phyloP scores from a whole-genome alignment of 345 rosid genomes.

The Pseudoturritis turrita region DNA sequence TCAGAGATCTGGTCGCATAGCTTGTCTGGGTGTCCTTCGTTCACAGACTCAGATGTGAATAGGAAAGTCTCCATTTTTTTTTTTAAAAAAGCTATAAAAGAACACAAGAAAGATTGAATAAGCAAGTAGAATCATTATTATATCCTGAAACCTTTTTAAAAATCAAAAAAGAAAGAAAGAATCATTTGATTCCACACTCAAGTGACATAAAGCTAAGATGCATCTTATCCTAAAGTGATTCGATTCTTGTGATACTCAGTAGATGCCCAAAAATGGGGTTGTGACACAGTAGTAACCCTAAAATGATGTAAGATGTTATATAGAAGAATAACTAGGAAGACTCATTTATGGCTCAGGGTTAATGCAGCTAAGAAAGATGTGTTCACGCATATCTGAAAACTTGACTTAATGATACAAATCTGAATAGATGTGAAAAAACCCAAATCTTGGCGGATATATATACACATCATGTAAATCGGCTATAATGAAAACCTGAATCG shows the following conservation, averaged over 20 bases:
- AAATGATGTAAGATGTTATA: not conserved
- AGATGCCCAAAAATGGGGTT: constrained; percentile 1
- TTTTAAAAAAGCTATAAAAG: constrained; percentile 2
- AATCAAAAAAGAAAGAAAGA: not conserved
- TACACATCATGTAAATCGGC: not conserved
- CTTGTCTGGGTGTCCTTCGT: constrained; percentile 44
- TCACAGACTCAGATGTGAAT: constrained; percentile 39
- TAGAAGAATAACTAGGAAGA: not conserved
- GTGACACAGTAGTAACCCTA: not conserved
- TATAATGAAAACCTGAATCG: not conserved
- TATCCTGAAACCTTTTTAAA: not conserved
- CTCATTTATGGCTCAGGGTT: too few relatives aligned
- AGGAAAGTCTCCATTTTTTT: constrained; percentile 34
- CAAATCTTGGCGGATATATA: not conserved
- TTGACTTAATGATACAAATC: too few relatives aligned
- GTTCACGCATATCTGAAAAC: too few relatives aligned
- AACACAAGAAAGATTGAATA: constrained; percentile 4
- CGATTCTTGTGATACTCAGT: not conserved
- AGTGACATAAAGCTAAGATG: constrained; percentile 15
- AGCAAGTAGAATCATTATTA: too few relatives aligned
- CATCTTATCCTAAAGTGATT: constrained; percentile 15
- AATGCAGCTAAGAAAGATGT: too few relatives aligned
- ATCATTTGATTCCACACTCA: constrained; percentile 16
- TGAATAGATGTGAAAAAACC: too few relatives aligned
- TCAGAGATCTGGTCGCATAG: constrained; percentile 39